Evolutionary conservation across 164 flowering plant species (phyloP).

Genomic region (Kingdonia uniflora): DNA sequence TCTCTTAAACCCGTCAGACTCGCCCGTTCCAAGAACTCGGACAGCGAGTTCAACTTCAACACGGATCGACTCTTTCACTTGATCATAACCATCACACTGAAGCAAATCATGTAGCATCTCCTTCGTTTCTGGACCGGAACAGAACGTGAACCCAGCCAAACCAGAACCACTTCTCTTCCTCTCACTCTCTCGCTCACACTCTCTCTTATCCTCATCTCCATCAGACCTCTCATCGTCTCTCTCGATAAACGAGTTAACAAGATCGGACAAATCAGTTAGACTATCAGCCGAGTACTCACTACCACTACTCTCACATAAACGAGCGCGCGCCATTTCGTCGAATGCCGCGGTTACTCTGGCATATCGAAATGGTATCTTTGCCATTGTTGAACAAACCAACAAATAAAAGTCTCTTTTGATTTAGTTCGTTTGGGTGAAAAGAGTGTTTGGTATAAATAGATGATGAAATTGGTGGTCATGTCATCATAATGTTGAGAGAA

Average conservation of each 20-base stretch:
- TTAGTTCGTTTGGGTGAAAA: too few relatives aligned
- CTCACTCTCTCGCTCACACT: too few relatives aligned
- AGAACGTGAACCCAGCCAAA: background rate
- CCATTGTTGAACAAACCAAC: constrained; percentile 2
- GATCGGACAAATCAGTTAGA: background rate
- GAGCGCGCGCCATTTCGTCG: background rate
- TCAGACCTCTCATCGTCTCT: background rate
- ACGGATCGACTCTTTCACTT: background rate
- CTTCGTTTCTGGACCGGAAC: background rate
- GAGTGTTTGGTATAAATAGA: too few relatives aligned
- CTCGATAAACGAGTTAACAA: background rate
- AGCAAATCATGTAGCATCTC: background rate
- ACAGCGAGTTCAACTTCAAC: background rate
- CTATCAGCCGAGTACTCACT: background rate
- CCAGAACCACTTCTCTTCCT: background rate
- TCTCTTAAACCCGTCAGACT: background rate
- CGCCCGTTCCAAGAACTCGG: background rate
- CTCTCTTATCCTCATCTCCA: background rate
- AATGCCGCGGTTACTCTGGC: background rate
- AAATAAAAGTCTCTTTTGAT: too few relatives aligned
- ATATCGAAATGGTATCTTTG: background rate
- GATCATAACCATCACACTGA: background rate
- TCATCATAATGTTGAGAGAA: too few relatives aligned
- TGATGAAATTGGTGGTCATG: too few relatives aligned
- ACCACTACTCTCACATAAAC: background rate